A percentile compares a stretch with the other conserved stretches of the same genome.
Evolutionary conservation across 108 stramenopile species (phyloP).

Genomic region (Stephanodiscus minutulus): DNA sequence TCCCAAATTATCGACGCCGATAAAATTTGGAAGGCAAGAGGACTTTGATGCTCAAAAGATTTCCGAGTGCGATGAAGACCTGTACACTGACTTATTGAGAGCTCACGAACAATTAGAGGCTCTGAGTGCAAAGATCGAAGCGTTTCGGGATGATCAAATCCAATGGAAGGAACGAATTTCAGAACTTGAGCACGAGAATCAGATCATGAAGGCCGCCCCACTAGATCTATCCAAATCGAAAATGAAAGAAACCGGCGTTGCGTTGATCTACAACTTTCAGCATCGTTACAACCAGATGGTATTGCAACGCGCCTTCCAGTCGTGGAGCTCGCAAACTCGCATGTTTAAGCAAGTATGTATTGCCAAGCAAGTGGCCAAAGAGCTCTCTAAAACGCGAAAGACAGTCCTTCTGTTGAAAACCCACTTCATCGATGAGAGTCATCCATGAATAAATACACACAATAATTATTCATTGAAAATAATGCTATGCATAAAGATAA

Average conservation of each 20-base stretch:
- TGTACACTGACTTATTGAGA: slow-evolving; percentile 35
- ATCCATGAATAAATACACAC: not conserved
- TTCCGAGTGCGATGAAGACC: slow-evolving; percentile 11
- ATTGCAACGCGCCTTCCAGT: slow-evolving; percentile 24
- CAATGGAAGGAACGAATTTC: slow-evolving; percentile 35
- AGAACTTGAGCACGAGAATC: slow-evolving; percentile 31
- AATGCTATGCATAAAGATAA: no score
- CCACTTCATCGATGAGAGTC: slow-evolving; percentile 12
- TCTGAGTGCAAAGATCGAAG: slow-evolving; percentile 22
- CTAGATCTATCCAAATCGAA: slow-evolving; percentile 17
- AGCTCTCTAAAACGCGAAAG: slow-evolving; percentile 34
- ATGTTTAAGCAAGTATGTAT: slow-evolving; percentile 32
- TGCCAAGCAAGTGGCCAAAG: slow-evolving; percentile 44
- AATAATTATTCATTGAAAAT: not conserved
- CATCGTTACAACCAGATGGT: slow-evolving; percentile 14
- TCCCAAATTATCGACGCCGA: slow-evolving; percentile 29
- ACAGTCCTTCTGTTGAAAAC: slow-evolving; percentile 43
- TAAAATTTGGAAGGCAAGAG: slow-evolving; percentile 8
- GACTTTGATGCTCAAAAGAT: not conserved
- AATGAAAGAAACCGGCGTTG: slow-evolving; percentile 24
- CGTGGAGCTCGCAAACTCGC: slow-evolving; percentile 31
- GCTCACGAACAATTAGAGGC: slow-evolving; percentile 36
- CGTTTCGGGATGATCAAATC: slow-evolving; percentile 29
- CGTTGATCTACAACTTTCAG: slow-evolving; percentile 20
- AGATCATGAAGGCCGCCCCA: slow-evolving; percentile 5